phyloP scores from a whole-genome alignment of 1,139 yeast species.

The Pichiaceae sp. region DNA sequence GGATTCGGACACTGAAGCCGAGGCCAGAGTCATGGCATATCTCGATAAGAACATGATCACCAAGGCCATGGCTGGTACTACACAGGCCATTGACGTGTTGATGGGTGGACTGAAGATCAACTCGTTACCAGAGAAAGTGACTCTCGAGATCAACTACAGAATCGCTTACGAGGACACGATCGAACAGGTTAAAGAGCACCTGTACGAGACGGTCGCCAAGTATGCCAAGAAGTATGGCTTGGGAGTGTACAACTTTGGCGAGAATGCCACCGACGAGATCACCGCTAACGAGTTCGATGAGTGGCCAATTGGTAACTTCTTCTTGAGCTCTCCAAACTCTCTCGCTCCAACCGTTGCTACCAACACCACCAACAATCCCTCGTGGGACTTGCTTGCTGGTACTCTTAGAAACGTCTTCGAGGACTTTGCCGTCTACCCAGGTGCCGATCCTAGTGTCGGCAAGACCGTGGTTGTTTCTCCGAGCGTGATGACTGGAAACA shows the following conservation, averaged over 20 bases:
- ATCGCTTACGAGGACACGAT: conserved; percentile 35
- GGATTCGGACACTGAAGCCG: conserved; percentile 35
- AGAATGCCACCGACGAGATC: conserved; percentile 25
- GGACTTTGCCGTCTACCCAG: conserved; percentile 32
- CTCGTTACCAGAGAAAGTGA: conserved; percentile 46
- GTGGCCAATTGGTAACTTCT: conserved; percentile 34
- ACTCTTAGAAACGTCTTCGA: conserved; percentile 40
- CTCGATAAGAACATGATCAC: conserved; percentile 19
- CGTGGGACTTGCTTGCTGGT: conserved; percentile 39
- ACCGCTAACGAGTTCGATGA: conserved; percentile 21
- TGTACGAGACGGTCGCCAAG: conserved; percentile 23
- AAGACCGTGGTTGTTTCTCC: conserved; percentile 53
- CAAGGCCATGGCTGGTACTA: conserved; percentile 40
- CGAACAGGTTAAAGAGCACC: conserved; percentile 20
- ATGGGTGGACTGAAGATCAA: conserved; percentile 54
- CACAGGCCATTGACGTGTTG: conserved; percentile 55
- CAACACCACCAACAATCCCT: conserved; percentile 27
- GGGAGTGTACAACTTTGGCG: conserved; percentile 33
- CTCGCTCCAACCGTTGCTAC: conserved; percentile 42
- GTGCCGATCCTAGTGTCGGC: conserved; percentile 32
- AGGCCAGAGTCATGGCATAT: conserved; percentile 31
- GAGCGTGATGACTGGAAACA: conserved; percentile 66
- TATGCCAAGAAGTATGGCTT: conserved; percentile 39
- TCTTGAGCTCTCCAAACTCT: conserved; percentile 25
- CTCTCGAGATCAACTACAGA: conserved; percentile 45